Evolutionary conservation across 2,329 filamentous ascomycete species (phyloP).

Genomic region (Trichophyton rubrum): DNA sequence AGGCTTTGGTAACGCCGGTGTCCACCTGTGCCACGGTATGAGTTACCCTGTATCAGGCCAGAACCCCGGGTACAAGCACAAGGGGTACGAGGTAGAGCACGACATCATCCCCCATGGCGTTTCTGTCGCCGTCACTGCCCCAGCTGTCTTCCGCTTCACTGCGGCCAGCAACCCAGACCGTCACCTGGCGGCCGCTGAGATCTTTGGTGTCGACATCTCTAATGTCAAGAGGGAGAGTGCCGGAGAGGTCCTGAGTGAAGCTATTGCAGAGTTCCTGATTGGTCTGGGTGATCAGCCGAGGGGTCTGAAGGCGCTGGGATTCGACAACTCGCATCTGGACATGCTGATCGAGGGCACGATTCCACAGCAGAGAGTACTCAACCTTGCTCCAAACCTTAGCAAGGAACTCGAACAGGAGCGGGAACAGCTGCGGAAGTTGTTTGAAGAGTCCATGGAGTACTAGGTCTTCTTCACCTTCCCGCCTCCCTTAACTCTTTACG

Average conservation of each 20-base stretch:
- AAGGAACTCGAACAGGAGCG: constrained; percentile 57
- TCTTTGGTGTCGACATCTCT: constrained; percentile 77
- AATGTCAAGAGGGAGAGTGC: constrained; percentile 82
- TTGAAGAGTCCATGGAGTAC: constrained; percentile 51
- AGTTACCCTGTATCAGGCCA: constrained; percentile 94
- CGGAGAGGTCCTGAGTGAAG: constrained; percentile 76
- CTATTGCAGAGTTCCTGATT: constrained; percentile 66
- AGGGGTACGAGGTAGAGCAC: constrained; percentile 64
- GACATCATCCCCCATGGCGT: constrained; percentile 93
- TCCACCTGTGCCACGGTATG: constrained; percentile 86
- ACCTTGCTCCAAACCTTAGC: constrained; percentile 73
- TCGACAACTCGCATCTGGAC: constrained; percentile 62
- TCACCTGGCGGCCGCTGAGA: constrained; percentile 77
- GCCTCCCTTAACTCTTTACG: neutral
- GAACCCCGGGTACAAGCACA: constrained; percentile 80
- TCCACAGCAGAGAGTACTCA: constrained; percentile 78
- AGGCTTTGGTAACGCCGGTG: constrained; percentile 93
- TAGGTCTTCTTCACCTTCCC: constrained; percentile 18
- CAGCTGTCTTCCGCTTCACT: constrained; percentile 89
- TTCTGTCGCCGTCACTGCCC: constrained; percentile 83
- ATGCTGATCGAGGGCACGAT: constrained; percentile 85
- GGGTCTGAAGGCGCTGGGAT: constrained; percentile 74
- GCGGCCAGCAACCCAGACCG: constrained; percentile 82
- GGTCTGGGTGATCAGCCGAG: constrained; percentile 80
- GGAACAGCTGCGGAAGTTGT: constrained; percentile 56